These are phyloP conservation scores for Talaromyces sp. DNA, from an alignment of 2,329 filamentous ascomycete genomes.

Conservation along the genomic window DNA sequence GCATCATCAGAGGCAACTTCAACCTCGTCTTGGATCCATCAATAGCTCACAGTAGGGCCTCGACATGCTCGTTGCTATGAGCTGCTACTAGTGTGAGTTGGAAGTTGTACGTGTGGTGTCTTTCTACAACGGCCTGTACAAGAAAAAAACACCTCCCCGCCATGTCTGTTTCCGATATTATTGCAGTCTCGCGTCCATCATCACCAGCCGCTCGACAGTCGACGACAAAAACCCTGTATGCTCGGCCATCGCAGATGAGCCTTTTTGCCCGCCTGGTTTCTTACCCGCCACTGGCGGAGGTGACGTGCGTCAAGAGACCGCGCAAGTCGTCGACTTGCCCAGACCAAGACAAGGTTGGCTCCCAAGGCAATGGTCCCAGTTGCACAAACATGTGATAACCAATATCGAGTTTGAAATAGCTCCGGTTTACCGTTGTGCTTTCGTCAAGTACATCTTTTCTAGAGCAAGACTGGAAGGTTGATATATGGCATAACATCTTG, in stretches of 20 bases:
- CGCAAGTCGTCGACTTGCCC: conserved; percentile 22
- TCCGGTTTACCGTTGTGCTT: conserved; percentile 65
- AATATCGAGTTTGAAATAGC: conserved; percentile 20
- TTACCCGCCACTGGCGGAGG: conserved; percentile 71
- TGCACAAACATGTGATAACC: background rate
- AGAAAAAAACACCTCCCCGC: background rate
- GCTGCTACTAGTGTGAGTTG: background rate
- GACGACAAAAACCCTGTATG: conserved; percentile 19
- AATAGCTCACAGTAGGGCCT: background rate
- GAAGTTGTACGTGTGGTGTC: background rate
- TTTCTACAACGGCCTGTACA: background rate
- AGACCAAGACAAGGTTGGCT: conserved; percentile 23
- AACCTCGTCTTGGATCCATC: background rate
- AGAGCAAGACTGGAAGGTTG: conserved; percentile 63
- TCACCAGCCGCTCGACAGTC: background rate
- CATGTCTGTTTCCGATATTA: conserved; percentile 8
- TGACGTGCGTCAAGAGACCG: conserved; percentile 55
- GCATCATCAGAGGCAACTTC: conserved; percentile 1
- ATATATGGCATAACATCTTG: conserved; percentile 67
- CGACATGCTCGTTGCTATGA: background rate
- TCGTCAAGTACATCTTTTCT: conserved; percentile 57
- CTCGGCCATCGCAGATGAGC: conserved; percentile 38
- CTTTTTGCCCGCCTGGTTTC: conserved; percentile 54
- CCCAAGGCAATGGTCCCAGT: background rate
- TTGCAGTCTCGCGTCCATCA: conserved; percentile 1